Conservation (phyloP, 2,329 filamentous ascomycete species). For the Fusarium foetens region DNA sequence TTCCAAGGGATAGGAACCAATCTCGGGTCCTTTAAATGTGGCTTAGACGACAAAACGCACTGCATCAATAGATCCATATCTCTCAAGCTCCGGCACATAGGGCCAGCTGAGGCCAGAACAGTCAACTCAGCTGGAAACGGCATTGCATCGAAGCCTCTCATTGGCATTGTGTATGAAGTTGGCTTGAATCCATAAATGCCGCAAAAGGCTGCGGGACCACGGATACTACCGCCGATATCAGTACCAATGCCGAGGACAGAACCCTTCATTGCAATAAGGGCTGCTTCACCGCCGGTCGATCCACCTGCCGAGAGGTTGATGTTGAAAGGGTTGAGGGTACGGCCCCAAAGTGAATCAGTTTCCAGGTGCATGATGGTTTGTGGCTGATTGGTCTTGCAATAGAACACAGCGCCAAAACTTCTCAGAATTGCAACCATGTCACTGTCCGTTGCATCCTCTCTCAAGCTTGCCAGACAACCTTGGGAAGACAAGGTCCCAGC, state of each 20-base stretch:
- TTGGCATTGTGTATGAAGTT: not conserved
- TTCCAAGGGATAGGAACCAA: slow-evolving; percentile 47
- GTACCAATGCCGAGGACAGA: not conserved
- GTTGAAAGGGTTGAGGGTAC: slow-evolving; percentile 69
- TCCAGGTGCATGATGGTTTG: slow-evolving; percentile 56
- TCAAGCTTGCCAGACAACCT: not conserved
- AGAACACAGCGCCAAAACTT: slow-evolving; percentile 70
- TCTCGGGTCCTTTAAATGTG: slow-evolving; percentile 1
- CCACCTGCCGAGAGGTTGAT: slow-evolving; percentile 67
- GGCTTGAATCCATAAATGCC: slow-evolving; percentile 2
- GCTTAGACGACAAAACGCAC: not conserved
- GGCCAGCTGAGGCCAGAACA: slow-evolving; percentile 22
- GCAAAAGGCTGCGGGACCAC: not conserved
- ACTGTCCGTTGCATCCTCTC: slow-evolving; percentile 17
- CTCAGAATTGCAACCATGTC: slow-evolving; percentile 64
- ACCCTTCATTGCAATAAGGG: slow-evolving; percentile 48
- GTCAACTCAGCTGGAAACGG: slow-evolving; percentile 48
- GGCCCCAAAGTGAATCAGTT: slow-evolving; percentile 69
- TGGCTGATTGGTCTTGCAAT: slow-evolving; percentile 74
- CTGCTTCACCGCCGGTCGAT: slow-evolving; percentile 64
- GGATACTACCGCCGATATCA: not conserved
- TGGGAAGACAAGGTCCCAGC: slow-evolving; percentile 11
- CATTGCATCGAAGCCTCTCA: slow-evolving; percentile 23
- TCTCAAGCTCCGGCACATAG: not conserved
- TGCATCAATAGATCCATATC: not conserved